Evolutionary conservation across 495 filamentous ascomycete species (phyloP), one percentile per base, ranked within the genome.

Genomic region (Annulohypoxylon stygium): DNA sequence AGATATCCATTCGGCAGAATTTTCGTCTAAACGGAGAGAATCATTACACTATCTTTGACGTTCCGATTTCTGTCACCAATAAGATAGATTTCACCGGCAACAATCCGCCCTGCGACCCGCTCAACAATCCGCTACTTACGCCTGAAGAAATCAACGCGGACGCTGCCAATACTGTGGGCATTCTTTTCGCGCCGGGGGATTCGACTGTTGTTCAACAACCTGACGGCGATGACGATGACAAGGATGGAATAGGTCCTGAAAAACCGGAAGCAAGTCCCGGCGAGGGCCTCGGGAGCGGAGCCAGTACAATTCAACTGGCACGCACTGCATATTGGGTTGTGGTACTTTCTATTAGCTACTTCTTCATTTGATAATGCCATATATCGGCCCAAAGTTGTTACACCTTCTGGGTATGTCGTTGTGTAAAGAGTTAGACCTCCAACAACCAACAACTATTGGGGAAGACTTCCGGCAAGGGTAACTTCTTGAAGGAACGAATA

Each of bases 1-100:
- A 91, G 81, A 88, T 92, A 75, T 90, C 89, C 9, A 90, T 92
- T 74, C 89, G 89, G 58, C 90, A 92, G 70, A 89, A 85, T 61
- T 91, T 90, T 75, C 84, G 88, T 23, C 81, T 90, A 67, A 90
- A 91, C 71, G 86, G 84, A 6, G 83, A 81, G 0, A 84, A 91
- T 50, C 84, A 87, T 66, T 92, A 91, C 78, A 90, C 89, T n/a
- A 86, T 92, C 58, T 92, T 91, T 66, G 86, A 92, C 55, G 80
- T 91, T 18, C 89, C 90, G 20, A 89, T 92, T 71, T 84, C 84
- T 3, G 86, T 92, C 55, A 90, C 88, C n/a, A 92, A 92, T 71
- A 81, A 81, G 51, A 91, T 92, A 67, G 72, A 81, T 0, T 75
- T 78, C 18, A 73, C 69, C 7, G 73, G 63, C 30, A 66, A 65